phyloP scores from a whole-genome alignment of 2,329 filamentous ascomycete genomes.

The Exophiala calicioides region DNA sequence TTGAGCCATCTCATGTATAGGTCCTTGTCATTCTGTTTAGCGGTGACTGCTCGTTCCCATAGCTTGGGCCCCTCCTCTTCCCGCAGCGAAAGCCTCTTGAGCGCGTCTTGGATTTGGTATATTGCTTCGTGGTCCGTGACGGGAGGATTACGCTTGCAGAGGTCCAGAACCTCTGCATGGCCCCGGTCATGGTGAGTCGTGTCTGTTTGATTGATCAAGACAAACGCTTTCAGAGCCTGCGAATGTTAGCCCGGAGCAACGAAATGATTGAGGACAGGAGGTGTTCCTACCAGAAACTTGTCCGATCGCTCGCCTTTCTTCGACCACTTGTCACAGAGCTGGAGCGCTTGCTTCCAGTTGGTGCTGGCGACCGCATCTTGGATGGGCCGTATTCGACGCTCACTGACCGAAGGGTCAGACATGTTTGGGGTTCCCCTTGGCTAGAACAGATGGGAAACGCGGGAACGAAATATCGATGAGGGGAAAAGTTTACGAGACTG shows the following conservation, averaged over 20 bases:
- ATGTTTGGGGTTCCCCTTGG: conserved; percentile 15
- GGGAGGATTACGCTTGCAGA: conserved; percentile 46
- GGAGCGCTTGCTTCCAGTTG: conserved; percentile 52
- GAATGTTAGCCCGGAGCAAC: conserved; percentile 4
- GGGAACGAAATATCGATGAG: conserved; percentile 10
- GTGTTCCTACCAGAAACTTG: conserved; percentile 29
- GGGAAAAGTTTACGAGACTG: conserved; percentile 16
- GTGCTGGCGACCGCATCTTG: conserved; percentile 51
- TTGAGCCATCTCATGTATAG: conserved; percentile 50
- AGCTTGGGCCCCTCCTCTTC: conserved; percentile 39
- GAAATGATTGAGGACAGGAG: not conserved
- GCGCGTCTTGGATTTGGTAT: conserved; percentile 44
- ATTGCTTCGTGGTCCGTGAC: conserved; percentile 48
- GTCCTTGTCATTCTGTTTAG: conserved; percentile 45
- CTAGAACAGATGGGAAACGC: too few relatives aligned
- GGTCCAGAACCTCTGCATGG: conserved; percentile 43
- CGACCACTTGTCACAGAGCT: conserved; percentile 53
- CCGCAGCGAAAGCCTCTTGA: conserved; percentile 40
- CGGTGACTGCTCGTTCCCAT: conserved; percentile 51
- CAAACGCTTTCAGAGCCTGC: conserved; percentile 32
- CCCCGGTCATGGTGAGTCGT: conserved; percentile 45
- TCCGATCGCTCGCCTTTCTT: conserved; percentile 56
- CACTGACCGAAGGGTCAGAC: conserved; percentile 30
- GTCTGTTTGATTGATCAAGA: conserved; percentile 40
- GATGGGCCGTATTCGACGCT: conserved; percentile 49